phyloP scores from a whole-genome alignment of 2,329 filamentous ascomycete species.

The Penicillium janthinellum region DNA sequence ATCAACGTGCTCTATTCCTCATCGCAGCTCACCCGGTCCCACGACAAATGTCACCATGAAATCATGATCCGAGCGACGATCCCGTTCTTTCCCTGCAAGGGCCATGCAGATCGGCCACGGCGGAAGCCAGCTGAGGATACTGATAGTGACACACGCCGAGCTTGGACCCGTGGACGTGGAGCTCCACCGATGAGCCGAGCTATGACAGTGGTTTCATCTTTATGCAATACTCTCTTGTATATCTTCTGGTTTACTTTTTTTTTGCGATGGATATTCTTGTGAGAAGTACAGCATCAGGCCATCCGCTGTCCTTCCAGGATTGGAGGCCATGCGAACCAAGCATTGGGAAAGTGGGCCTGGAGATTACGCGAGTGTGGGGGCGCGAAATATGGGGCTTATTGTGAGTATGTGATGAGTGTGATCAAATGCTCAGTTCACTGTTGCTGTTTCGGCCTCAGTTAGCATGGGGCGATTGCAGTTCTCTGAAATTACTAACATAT shows the following conservation, averaged over 20 bases:
- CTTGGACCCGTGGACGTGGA: too few species aligned
- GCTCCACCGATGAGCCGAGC: not conserved
- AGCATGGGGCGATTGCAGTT: not conserved
- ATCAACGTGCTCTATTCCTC: not conserved
- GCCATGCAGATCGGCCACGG: not conserved
- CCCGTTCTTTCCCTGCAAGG: constrained; percentile 17
- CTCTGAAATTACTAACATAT: too few species aligned
- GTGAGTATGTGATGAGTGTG: not conserved
- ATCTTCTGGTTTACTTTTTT: not conserved
- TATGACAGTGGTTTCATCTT: not conserved
- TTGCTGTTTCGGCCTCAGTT: not conserved
- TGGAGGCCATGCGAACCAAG: not conserved
- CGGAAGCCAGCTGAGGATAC: not conserved
- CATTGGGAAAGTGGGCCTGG: not conserved
- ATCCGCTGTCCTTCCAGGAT: not conserved
- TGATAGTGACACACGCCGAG: not conserved
- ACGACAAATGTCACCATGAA: constrained; percentile 12
- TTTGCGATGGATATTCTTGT: not conserved
- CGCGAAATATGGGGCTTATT: not conserved
- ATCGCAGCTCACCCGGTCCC: not conserved
- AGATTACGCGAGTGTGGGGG: not conserved
- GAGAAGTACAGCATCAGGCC: not conserved
- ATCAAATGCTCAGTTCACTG: not conserved
- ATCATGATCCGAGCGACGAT: constrained; percentile 19
- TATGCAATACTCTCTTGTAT: not conserved